Percentiles rank a stretch among this genome's conserved stretches.
phyloP scores from a whole-genome alignment of 2,329 filamentous ascomycete species.

The Paracorniculantispora psalliotae region DNA sequence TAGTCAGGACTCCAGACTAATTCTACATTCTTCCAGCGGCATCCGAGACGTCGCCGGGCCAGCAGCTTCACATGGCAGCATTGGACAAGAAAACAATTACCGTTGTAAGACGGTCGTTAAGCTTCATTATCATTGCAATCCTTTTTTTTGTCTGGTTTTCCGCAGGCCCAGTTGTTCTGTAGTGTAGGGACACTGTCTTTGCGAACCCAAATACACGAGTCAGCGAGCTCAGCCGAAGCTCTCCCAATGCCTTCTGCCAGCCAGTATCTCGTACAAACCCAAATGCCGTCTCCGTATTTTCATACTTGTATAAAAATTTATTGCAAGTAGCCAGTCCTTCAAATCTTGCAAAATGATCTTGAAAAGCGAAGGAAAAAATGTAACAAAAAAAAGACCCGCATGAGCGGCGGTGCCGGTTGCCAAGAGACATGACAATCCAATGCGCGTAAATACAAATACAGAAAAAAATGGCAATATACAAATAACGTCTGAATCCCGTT shows the following conservation, averaged over 20 bases:
- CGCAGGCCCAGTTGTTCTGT: background rate
- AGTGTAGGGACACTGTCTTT: background rate
- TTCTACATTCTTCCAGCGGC: slow-evolving; percentile 13
- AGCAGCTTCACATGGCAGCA: background rate
- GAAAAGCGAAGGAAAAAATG: background rate
- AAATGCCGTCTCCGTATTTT: background rate
- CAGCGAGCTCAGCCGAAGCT: background rate
- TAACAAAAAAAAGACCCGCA: background rate
- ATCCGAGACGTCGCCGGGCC: background rate
- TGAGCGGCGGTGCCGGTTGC: background rate
- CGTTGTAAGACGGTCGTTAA: background rate
- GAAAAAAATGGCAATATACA: background rate
- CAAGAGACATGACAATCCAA: background rate
- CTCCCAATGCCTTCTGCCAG: background rate
- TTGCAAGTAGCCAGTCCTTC: background rate
- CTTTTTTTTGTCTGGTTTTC: background rate
- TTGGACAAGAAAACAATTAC: background rate
- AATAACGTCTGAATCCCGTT: background rate
- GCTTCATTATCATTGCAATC: slow-evolving; percentile 3
- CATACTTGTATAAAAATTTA: background rate
- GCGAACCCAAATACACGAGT: background rate
- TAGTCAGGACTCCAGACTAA: slow-evolving; percentile 2
- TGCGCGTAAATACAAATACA: background rate
- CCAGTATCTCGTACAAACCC: background rate
- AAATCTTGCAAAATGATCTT: background rate